Percentiles rank a stretch among this genome's conserved stretches.
Evolutionary conservation across 768 basidiomycete genomes (phyloP).

Genomic region (Mycena amicta): DNA sequence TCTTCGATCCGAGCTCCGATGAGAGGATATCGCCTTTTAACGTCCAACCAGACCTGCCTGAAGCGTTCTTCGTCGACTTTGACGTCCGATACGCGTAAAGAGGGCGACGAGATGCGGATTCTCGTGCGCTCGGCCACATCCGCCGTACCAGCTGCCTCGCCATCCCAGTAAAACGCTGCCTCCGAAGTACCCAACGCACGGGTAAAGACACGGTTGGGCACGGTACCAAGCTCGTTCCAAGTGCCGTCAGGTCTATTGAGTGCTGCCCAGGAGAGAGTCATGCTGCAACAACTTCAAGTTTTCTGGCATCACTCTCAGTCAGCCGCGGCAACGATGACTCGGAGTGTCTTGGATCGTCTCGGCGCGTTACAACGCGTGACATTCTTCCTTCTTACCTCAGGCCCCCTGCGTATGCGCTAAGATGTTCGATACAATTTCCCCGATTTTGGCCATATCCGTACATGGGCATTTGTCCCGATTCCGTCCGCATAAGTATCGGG

Average conservation of each 20-base stretch:
- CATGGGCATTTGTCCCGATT: no score
- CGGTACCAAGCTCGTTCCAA: background rate
- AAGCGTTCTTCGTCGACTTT: conserved; percentile 1
- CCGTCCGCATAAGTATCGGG: no score
- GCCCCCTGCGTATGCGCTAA: no score
- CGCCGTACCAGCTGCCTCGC: background rate
- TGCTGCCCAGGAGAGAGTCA: conserved; percentile 1
- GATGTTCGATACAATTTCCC: no score
- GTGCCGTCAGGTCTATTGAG: background rate
- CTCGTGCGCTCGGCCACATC: background rate
- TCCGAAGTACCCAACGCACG: background rate
- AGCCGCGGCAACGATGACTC: no score
- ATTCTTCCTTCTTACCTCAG: no score
- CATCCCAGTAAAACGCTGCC: background rate
- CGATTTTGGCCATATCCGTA: no score
- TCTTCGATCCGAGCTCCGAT: background rate
- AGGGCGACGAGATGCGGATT: background rate
- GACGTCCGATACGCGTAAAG: background rate
- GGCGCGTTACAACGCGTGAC: background rate
- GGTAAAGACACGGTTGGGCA: background rate
- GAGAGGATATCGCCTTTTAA: background rate
- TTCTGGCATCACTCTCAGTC: no score
- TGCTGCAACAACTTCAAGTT: no score
- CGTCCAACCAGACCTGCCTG: background rate
- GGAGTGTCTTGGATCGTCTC: no score